Conservation (phyloP, 2,329 filamentous ascomycete species). For the Scleromitrula shiraiana region DNA sequence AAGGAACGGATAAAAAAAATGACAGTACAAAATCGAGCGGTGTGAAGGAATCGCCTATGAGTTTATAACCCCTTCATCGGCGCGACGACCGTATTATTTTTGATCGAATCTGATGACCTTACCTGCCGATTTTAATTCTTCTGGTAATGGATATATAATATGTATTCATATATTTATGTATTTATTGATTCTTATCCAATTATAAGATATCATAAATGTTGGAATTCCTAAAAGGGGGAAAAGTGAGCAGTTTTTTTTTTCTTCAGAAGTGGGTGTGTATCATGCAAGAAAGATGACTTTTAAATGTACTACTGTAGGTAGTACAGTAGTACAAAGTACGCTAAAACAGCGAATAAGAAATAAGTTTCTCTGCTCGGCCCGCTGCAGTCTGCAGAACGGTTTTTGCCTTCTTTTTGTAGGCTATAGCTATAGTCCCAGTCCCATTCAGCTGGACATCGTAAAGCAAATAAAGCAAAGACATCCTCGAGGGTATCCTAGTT, state of each 20-base stretch:
- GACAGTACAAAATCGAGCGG: too few relatives aligned
- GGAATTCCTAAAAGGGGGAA: background rate
- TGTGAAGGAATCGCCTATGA: too few relatives aligned
- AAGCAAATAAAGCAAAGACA: too few relatives aligned
- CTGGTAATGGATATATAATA: background rate
- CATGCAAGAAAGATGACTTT: background rate
- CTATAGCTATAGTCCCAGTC: background rate
- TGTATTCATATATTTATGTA: background rate
- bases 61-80: too few relatives aligned
- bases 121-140: background rate
- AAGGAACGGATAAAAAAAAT: background rate
- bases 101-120: too few relatives aligned
- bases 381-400: conserved; percentile 27
- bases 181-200: background rate
- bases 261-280: background rate
- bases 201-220: background rate
- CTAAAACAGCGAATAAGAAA: background rate
- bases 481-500: background rate
- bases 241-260: conserved; percentile 1
- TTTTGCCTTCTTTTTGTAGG: conserved; percentile 10
- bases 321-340: background rate
- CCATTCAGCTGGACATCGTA: conserved; percentile 6
- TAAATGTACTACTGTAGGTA: background rate
- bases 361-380: conserved; percentile 23
- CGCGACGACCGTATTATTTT: too few relatives aligned